phyloP scores from a whole-genome alignment of 257 asterid genomes.

The Solanum gandarillasii region DNA sequence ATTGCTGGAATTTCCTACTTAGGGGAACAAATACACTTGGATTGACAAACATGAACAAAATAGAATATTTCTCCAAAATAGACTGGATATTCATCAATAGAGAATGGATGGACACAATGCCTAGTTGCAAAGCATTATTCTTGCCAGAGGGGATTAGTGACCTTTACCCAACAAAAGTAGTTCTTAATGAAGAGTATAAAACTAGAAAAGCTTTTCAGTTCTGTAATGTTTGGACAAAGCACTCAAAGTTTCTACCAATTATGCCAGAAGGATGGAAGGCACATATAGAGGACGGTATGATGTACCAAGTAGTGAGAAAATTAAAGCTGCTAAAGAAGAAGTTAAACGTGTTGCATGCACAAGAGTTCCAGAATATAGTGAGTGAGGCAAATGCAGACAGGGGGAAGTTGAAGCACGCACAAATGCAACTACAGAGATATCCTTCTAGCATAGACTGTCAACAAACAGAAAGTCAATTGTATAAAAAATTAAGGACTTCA shows the following conservation, averaged over 20 bases:
- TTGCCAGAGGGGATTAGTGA: not conserved
- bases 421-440: too few species aligned
- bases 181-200: not conserved
- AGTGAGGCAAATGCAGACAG: not conserved
- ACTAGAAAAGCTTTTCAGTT: not conserved
- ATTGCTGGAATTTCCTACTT: not conserved
- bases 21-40: not conserved
- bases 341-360: not conserved
- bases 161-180: not conserved
- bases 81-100: not conserved
- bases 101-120: not conserved
- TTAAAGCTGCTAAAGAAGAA: not conserved
- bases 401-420: not conserved
- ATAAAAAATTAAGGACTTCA: not conserved
- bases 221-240: not conserved
- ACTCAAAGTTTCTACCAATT: not conserved
- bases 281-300: not conserved
- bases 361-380: not conserved
- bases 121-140: not conserved
- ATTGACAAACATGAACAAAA: not conserved
- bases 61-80: too few species aligned
- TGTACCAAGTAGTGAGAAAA: not conserved
- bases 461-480: not conserved
- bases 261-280: not conserved
- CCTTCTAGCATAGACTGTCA: not conserved